Evolutionary conservation across 2,329 filamentous ascomycete genomes (phyloP).

Genomic region (Ceratocystis smalleyi): DNA sequence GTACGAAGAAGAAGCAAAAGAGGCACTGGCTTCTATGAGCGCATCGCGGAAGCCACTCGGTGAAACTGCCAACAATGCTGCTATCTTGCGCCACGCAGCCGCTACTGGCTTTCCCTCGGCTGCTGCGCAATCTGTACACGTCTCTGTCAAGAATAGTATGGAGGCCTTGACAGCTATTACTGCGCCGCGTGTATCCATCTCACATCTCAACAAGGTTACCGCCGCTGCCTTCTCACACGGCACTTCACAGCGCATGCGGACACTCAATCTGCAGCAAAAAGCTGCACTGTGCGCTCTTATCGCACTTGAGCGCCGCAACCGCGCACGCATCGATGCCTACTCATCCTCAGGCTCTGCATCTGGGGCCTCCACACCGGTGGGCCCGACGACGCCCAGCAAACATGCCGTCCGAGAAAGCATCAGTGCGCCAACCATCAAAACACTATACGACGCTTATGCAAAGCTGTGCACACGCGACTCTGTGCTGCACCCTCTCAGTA

Average conservation of each 20-base stretch:
- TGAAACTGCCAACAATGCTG: slow-evolving; percentile 61
- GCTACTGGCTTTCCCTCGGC: slow-evolving; percentile 27
- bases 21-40: slow-evolving; percentile 41
- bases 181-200: slow-evolving; percentile 76
- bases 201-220: slow-evolving; percentile 82
- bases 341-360: not conserved
- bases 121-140: slow-evolving; percentile 30
- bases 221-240: slow-evolving; percentile 82
- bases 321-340: slow-evolving; percentile 23
- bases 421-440: slow-evolving; percentile 64
- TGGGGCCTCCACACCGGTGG: slow-evolving; percentile 24
- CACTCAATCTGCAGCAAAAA: slow-evolving; percentile 90
- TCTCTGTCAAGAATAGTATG: slow-evolving; percentile 39
- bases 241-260: slow-evolving; percentile 65
- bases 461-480: slow-evolving; percentile 72
- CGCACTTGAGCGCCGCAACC: slow-evolving; percentile 65
- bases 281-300: slow-evolving; percentile 80
- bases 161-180: slow-evolving; percentile 54
- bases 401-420: slow-evolving; percentile 23
- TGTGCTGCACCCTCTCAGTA: slow-evolving; percentile 75
- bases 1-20: slow-evolving; percentile 46
- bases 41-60: slow-evolving; percentile 63
- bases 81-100: slow-evolving; percentile 23
- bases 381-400: slow-evolving; percentile 44
- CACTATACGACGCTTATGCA: slow-evolving; percentile 70